A percentile compares a stretch with the other conserved stretches of the same genome.
These are phyloP conservation scores for Leptodermis oblonga DNA, from an alignment of 257 asterid species.

Conservation along the genomic window DNA sequence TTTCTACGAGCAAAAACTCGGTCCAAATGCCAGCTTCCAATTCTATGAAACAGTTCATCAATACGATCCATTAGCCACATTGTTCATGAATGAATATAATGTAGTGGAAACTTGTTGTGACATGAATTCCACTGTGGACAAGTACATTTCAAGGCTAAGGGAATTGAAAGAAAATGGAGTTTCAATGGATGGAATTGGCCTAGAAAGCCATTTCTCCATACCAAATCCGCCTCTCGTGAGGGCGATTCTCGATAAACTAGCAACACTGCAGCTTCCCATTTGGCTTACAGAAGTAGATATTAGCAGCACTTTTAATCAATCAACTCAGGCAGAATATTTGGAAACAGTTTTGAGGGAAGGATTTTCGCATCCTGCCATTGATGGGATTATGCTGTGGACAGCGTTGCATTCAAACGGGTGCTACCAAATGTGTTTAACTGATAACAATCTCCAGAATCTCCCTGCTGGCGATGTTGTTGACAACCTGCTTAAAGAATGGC, in stretches of 20 bases:
- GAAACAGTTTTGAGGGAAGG: conserved; percentile 52
- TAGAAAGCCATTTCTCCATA: conserved; percentile 43
- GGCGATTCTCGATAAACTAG: conserved; percentile 43
- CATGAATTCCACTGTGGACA: conserved; percentile 40
- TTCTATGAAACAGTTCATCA: conserved; percentile 32
- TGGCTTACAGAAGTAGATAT: conserved; percentile 57
- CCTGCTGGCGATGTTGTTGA: conserved; percentile 54
- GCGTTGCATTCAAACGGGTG: conserved; percentile 39
- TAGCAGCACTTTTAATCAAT: conserved; percentile 24
- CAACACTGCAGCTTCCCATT: conserved; percentile 43
- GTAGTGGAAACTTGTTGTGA: conserved; percentile 46
- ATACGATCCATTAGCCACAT: conserved; percentile 40
- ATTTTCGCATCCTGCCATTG: conserved; percentile 47
- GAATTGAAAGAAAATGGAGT: conserved; percentile 36
- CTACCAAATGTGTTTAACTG: conserved; percentile 60
- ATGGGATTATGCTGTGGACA: conserved; percentile 55
- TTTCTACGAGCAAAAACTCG: conserved; percentile 43
- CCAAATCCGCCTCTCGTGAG: conserved; percentile 49
- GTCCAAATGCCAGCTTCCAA: conserved; percentile 34
- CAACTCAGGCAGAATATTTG: too few species aligned
- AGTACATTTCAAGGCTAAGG: conserved; percentile 30
- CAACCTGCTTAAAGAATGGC: conserved; percentile 49
- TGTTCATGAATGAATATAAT: conserved; percentile 46
- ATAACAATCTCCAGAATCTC: conserved; percentile 35
- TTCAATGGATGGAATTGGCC: conserved; percentile 41